phyloP scores from a whole-genome alignment of 164 flowering plant species.

The Magnolia changhungtana region DNA sequence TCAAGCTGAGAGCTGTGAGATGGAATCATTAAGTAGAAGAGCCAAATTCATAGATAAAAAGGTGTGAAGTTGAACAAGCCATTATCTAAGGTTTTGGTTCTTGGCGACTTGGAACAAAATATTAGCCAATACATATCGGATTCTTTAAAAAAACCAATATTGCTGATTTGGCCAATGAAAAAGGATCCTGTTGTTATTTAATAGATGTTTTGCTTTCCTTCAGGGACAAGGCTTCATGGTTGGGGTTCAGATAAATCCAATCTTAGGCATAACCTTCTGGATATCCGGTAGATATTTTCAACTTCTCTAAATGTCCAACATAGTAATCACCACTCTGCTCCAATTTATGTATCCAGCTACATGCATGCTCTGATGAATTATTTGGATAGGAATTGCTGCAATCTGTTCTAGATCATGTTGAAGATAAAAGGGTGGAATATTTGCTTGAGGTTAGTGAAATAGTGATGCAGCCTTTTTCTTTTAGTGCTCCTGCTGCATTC shows the following conservation, averaged over 20 bases:
- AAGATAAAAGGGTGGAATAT: too few relatives aligned
- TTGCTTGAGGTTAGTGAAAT: too few relatives aligned
- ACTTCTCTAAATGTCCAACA: not conserved
- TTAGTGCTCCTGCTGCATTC: too few relatives aligned
- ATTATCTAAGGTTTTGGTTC: not conserved
- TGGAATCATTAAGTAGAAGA: not conserved
- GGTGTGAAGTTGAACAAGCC: not conserved
- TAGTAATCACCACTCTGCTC: too few relatives aligned
- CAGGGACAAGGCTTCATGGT: too few relatives aligned
- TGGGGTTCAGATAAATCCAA: too few relatives aligned
- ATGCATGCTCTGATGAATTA: conserved; percentile 6
- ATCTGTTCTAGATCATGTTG: conserved; percentile 74
- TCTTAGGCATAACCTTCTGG: too few relatives aligned
- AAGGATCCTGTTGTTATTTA: too few relatives aligned
- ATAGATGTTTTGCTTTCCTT: too few relatives aligned
- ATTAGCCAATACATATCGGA: not conserved
- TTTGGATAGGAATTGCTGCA: conserved; percentile 63
- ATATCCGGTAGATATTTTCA: conserved; percentile 41
- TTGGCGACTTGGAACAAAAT: not conserved
- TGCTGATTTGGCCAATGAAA: not conserved
- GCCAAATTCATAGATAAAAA: not conserved
- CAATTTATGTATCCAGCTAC: conserved; percentile 1
- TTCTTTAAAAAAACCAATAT: not conserved
- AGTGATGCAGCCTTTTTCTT: too few relatives aligned
- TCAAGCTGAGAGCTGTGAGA: not conserved